A percentile compares a stretch with the other conserved stretches of the same genome.
These are phyloP conservation scores for Acrocalymma vagum DNA, from an alignment of 2,329 filamentous ascomycete species.

Conservation along the genomic window DNA sequence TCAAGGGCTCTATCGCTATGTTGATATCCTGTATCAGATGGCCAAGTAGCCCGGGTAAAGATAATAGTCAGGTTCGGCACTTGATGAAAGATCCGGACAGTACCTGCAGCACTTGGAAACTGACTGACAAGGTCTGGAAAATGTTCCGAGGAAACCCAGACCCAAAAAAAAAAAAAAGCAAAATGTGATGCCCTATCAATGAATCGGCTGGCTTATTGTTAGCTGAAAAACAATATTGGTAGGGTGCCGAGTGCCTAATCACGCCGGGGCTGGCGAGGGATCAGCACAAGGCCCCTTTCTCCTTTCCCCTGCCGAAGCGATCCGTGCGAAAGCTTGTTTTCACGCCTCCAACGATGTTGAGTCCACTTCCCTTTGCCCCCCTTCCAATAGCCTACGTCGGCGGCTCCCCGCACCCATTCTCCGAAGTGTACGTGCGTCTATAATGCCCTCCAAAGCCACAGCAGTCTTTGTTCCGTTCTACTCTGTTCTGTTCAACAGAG, in stretches of 20 bases:
- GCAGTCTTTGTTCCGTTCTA: neutral
- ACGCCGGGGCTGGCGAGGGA: slow-evolving; percentile 3
- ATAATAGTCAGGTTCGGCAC: neutral
- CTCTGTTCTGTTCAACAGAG: neutral
- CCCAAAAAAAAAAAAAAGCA: neutral
- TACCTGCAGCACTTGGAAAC: no score
- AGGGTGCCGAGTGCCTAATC: slow-evolving; percentile 2
- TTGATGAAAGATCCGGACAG: slow-evolving; percentile 3
- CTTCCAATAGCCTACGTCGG: neutral
- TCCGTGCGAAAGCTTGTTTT: slow-evolving; percentile 22
- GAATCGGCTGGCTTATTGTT: slow-evolving; percentile 6
- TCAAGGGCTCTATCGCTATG: no score
- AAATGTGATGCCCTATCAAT: slow-evolving; percentile 3
- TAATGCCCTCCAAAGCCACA: neutral
- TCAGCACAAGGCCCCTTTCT: slow-evolving; percentile 22
- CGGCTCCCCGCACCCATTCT: slow-evolving; percentile 13
- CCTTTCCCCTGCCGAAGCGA: neutral
- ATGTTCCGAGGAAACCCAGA: neutral
- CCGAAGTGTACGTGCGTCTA: slow-evolving; percentile 1
- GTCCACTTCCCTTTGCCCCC: neutral
- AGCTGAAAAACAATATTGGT: slow-evolving; percentile 3
- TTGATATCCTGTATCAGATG: no score
- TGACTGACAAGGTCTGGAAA: neutral
- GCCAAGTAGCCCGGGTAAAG: no score
- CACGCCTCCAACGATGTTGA: slow-evolving; percentile 17